Evolutionary conservation across 2,329 filamentous ascomycete genomes (phyloP).

Genomic region (Torrubiellomyces zombiae): DNA sequence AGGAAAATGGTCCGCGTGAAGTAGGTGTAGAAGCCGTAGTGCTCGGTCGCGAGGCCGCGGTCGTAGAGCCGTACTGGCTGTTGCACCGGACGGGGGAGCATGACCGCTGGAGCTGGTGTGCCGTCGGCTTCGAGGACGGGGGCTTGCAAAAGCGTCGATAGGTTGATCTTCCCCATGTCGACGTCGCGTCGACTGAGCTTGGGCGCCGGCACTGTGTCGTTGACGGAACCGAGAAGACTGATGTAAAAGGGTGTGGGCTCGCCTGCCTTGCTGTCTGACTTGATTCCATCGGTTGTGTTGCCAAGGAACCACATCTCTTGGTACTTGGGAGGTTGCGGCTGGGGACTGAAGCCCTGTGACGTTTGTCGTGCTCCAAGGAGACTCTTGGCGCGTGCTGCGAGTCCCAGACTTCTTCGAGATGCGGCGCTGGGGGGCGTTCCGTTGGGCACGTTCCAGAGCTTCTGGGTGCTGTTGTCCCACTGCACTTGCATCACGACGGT

Average conservation of each 20-base stretch:
- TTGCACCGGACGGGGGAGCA: constrained; percentile 53
- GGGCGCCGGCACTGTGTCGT: constrained; percentile 14
- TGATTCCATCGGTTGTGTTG: constrained; percentile 65
- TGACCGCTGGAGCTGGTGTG: constrained; percentile 50
- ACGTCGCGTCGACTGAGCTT: constrained; percentile 10
- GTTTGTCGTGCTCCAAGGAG: constrained; percentile 8
- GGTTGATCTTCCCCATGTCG: constrained; percentile 9
- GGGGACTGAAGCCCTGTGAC: constrained; percentile 23
- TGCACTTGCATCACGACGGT: constrained; percentile 69
- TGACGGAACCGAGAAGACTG: constrained; percentile 41
- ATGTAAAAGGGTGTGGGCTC: constrained; percentile 84
- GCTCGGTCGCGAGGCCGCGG: constrained; percentile 61
- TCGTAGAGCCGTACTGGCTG: constrained; percentile 81
- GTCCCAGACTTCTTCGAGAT: constrained; percentile 10
- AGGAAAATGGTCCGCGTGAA: constrained; percentile 79
- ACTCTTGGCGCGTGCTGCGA: constrained; percentile 9
- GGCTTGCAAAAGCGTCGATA: constrained; percentile 37
- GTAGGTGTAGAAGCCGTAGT: constrained; percentile 90
- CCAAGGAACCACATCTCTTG: constrained; percentile 69
- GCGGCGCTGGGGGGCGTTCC: constrained; percentile 14
- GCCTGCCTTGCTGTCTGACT: constrained; percentile 52
- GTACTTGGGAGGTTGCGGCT: constrained; percentile 40
- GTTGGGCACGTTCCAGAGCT: constrained; percentile 32
- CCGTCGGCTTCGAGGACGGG: constrained; percentile 51
- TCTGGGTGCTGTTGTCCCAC: constrained; percentile 42